Base-by-base conservation (phyloP, 257 asterid species). In the Linaria vulgaris region DNA sequence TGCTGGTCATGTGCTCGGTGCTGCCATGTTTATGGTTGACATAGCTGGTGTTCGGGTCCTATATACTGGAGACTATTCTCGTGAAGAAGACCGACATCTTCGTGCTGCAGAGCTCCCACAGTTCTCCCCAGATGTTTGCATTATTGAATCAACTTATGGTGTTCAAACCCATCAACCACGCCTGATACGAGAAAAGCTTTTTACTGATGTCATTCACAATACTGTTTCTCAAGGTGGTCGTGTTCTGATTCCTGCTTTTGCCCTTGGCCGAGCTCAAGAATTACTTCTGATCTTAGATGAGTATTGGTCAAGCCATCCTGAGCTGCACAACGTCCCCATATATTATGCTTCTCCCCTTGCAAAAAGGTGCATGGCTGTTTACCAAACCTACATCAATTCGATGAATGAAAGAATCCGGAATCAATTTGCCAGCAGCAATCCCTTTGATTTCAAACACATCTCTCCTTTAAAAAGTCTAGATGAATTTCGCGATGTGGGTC, bases 21-120 rank as follows among this genome's bases (percentile, higher is more conserved):
- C 99, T 61, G 97, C 99, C 74, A 94, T 94, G 99, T 94, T 94
- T 72, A 87, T 90, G 99, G 99, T 94, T 14, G 97, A 90, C 73
- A 94, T 94, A 78, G 99, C 99, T 58, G 97, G 97, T 41, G 95
- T 90, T 7, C 91, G 95, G 37, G 90, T 94, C 61, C 99, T 94
- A 69, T 94, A 94, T 66, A 94, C 99, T 4, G 97, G 99, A 57
- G 99, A 94, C 79, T 94, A 90, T 69, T 94, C 97, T 14, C 88
- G 97, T 9, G 99, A 94, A 74, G 97, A 90, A 72, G 99, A 94
- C 72, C 83, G 99, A 13, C 99, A 94, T 73, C 97, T 94, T 52
- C 92, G 92, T 13, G 99, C 97, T 16, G 99, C 99, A 31, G 99
- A 94, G 80, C 85, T 78, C 66, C 99, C 99, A 6, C 84, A 85